Base-by-base conservation (phyloP, 768 basidiomycete species). In the Hydnum rufescens region DNA sequence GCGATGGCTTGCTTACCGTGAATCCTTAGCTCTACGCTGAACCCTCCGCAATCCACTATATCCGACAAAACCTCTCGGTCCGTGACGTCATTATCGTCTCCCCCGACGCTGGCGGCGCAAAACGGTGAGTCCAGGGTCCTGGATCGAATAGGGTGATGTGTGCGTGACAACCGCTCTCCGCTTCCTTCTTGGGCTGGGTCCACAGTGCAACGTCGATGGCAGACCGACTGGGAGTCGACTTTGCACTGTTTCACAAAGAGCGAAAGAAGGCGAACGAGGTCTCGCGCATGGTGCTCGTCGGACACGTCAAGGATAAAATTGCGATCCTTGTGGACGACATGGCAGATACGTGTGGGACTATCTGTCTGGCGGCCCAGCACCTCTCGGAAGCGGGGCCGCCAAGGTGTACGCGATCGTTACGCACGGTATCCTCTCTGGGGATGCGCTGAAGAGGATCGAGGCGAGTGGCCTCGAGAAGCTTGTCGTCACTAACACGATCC, bases 181-280 rank as follows among this genome's bases (percentile, higher is more conserved):
- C 22, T 49, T 43, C 16, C 46, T 19, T 43, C n/a, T 13, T 51
- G 13, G 46, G n/a, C 23, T 16, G 51, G 22, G 3, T 13, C 16
- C 32, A 39, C 67, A 96, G 93, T 65, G 95, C 92, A 29, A 95
- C 93, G 30, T 92, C 92, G 19, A 86, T 99, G 60, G 93, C 95
- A 23, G 93, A 97, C 65, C 78, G 86, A 46, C 74, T 97, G 55
- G 88, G 89, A 50, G 85, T 97, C 54, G 93, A 97, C 62, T 97
- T 99, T 69, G 95, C 95, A 25, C 71, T 99, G 52, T 97, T 97
- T 73, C 95, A 99, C 77, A 92, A 97, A 64, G 95, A 99, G 71
- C 83, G 93, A 55, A 90, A 92, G 71, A 90, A 87, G 68, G 87
- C 87, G 29, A 93, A 92, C 65, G 82, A 88, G 57, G 87, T 93